Evolutionary conservation across 2,329 filamentous ascomycete genomes (phyloP).

Genomic region (Alternaria arbusti): DNA sequence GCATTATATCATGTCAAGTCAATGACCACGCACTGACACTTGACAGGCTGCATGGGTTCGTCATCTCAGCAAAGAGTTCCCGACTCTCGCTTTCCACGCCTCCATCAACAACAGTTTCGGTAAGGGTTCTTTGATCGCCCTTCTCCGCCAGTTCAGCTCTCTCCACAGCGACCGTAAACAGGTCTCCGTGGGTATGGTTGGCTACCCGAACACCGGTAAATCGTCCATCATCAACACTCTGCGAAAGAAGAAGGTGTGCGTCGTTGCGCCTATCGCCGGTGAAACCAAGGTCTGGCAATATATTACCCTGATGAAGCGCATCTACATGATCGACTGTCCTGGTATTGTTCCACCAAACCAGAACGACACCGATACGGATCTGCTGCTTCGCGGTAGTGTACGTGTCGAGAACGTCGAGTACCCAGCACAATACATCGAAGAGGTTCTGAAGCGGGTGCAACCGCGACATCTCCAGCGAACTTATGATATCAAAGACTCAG

Average conservation of each 20-base stretch:
- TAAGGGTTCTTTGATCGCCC: slow-evolving; percentile 90
- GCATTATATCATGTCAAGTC: slow-evolving; percentile 18
- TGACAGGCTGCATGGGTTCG: slow-evolving; percentile 90
- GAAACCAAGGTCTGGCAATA: slow-evolving; percentile 99
- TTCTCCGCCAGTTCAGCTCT: slow-evolving; percentile 89
- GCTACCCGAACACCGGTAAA: slow-evolving; percentile 94
- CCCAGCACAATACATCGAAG: slow-evolving; percentile 92
- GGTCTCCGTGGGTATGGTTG: slow-evolving; percentile 87
- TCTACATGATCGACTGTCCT: slow-evolving; percentile 95
- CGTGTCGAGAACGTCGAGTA: slow-evolving; percentile 96
- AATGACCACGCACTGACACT: slow-evolving; percentile 30
- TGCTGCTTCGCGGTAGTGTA: slow-evolving; percentile 88
- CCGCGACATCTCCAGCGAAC: slow-evolving; percentile 88
- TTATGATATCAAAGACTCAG: slow-evolving; percentile 82
- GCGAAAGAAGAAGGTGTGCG: slow-evolving; percentile 92
- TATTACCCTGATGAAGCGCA: slow-evolving; percentile 91
- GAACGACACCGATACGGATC: slow-evolving; percentile 82
- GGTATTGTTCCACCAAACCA: slow-evolving; percentile 92
- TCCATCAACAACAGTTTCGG: slow-evolving; percentile 96
- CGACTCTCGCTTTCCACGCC: slow-evolving; percentile 92
- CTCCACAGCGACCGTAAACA: slow-evolving; percentile 92
- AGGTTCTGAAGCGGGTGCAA: slow-evolving; percentile 80
- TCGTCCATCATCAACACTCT: slow-evolving; percentile 97
- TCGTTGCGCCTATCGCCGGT: slow-evolving; percentile 89
- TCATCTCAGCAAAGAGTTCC: slow-evolving; percentile 84